Conservation (phyloP, 805 yeast species). For the Candida dendrica region DNA sequence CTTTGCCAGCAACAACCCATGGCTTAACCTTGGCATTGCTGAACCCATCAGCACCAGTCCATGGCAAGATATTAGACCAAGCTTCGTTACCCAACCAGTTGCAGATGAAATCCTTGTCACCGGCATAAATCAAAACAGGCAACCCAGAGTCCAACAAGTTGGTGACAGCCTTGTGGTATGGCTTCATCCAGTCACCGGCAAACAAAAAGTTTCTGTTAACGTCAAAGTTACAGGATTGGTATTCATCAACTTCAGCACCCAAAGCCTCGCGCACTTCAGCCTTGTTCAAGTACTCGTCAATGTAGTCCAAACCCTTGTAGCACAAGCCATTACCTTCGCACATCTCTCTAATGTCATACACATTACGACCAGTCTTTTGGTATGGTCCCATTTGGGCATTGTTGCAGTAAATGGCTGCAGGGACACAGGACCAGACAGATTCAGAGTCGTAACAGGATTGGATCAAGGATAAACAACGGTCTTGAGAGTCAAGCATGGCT, state of each 20-base stretch:
- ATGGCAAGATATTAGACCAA: constrained; percentile 72
- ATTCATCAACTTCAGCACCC: constrained; percentile 84
- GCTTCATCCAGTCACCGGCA: constrained; percentile 90
- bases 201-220: constrained; percentile 75
- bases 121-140: constrained; percentile 88
- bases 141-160: constrained; percentile 63
- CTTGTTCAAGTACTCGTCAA: constrained; percentile 72
- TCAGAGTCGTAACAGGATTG: constrained; percentile 70
- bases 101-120: constrained; percentile 94
- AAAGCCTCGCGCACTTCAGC: constrained; percentile 71
- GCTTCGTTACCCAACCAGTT: constrained; percentile 94
- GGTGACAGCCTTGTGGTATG: constrained; percentile 71
- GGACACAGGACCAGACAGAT: constrained; percentile 79
- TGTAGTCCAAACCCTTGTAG: constrained; percentile 69
- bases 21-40: constrained; percentile 34
- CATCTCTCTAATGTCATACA: constrained; percentile 77
- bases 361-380: constrained; percentile 80
- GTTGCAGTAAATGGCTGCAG: constrained; percentile 87
- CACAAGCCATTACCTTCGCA: constrained; percentile 73
- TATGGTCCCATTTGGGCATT: constrained; percentile 77
- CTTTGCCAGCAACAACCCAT: constrained; percentile 42
- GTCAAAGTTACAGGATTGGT: constrained; percentile 69
- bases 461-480: constrained; percentile 72
- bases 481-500: constrained; percentile 56
- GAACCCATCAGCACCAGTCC: constrained; percentile 53